Percentiles rank a stretch among this genome's conserved stretches.
Conservation (phyloP, 139 green algal genomes). For the Medakamo hakoo region DNA sequence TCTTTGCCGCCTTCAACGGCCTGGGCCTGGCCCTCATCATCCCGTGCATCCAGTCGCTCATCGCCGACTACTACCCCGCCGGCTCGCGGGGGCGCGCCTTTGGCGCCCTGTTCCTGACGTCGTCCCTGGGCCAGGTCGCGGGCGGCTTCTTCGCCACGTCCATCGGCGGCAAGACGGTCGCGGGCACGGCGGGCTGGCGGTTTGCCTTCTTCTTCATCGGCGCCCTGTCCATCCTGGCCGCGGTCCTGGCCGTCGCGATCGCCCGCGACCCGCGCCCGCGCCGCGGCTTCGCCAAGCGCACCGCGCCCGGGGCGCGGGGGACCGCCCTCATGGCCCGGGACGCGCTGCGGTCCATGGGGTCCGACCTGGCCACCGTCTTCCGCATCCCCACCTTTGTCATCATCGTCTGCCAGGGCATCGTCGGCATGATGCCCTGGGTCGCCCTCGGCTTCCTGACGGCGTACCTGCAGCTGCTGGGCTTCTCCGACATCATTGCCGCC, state of each 20-base stretch:
- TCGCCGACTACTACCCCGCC: slow-evolving; percentile 35
- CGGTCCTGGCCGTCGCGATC: slow-evolving; percentile 16
- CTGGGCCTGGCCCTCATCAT: slow-evolving; percentile 54
- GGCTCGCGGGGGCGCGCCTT: slow-evolving; percentile 38
- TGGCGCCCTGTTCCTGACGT: slow-evolving; percentile 38
- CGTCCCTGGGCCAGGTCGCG: slow-evolving; percentile 10
- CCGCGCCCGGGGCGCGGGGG: no score
- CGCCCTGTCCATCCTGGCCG: slow-evolving; percentile 18
- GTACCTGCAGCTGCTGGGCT: slow-evolving; percentile 49
- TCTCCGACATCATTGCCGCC: slow-evolving; percentile 29
- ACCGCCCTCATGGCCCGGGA: no score
- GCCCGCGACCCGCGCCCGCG: slow-evolving; percentile 14
- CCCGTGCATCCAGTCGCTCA: slow-evolving; percentile 42
- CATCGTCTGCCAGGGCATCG: slow-evolving; percentile 23
- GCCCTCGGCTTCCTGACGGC: slow-evolving; percentile 55
- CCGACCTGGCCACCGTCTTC: slow-evolving; percentile 17
- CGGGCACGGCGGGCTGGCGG: slow-evolving; percentile 43
- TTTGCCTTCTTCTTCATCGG: slow-evolving; percentile 39
- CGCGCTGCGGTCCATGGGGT: background rate
- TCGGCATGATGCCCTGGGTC: slow-evolving; percentile 2
- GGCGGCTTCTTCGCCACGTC: background rate
- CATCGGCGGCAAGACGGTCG: background rate
- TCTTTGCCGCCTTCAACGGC: slow-evolving; percentile 49
- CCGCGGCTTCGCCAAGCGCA: background rate
- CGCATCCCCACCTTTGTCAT: slow-evolving; percentile 27